Evolutionary conservation across 768 basidiomycete genomes (phyloP), one percentile per base, ranked within the genome.

Genomic region (Crucibulum laeve): DNA sequence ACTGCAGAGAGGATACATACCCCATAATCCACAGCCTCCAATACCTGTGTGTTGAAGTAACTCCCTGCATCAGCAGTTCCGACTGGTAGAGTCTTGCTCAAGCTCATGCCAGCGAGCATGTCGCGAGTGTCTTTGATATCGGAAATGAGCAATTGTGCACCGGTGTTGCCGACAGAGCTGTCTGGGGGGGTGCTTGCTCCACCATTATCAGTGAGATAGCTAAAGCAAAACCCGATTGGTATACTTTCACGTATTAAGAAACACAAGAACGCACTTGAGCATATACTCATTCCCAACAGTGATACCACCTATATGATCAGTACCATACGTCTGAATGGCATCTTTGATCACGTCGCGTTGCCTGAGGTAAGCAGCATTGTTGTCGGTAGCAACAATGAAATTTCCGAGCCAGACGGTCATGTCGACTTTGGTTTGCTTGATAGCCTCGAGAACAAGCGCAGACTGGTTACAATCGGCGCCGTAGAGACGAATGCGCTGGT

Each of bases 261-360:
- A 17, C 30, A 32, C n/a, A 34, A 15, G 32, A 5, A 65, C 74
- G 3, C 38, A 85, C 81, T 92, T 79, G 38, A 93, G 73, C 57
- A 91, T 88, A 58, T 79, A 91, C 64, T 95, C 92, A 58, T 96
- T 95, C 25, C 95, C 93, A 25, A 96, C 93, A 10, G 86, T 93
- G 28, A 97, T 56, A 6, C 95, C 95, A 0, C 66, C 68, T 41
- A 97, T 77, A 53, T 92, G 62, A 46, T 76, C 76, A 2, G 78
- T 75, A 24, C 94, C 94, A 57, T 84, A 97, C 1, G 77, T 82
- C 58, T 84, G 58, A 42, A 97, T 65, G 6, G 85, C 91, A 2
- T 69, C 59, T 49, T 81, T 64, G 44, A 93, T 78, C n/a, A 65
- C 61, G 47, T 76, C 73, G 17, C 76, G 77, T 61, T 99, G 95